Base-by-base conservation (phyloP, 257 asterid species). In the Solanum okadae region DNA sequence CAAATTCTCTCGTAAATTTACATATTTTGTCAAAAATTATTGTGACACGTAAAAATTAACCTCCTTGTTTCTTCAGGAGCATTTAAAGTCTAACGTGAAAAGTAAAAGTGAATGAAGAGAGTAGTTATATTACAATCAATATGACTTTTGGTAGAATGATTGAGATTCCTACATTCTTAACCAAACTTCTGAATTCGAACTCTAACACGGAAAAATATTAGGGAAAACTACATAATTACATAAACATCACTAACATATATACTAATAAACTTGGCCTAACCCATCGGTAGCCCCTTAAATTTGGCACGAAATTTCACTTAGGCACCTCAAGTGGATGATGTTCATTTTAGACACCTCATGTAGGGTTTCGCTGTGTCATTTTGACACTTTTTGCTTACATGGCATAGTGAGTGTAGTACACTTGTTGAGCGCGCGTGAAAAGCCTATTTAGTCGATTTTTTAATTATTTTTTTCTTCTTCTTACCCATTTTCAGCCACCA, bases 61-160 rank as follows among this genome's bases (percentile, higher is more conserved):
- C 29, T 63, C 8, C 3, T n/a, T 65, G 0, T 65, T 65, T 65
- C 9, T 65, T n/a, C 0, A 1, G 4, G 6, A 5, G 8, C 4
- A 5, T 11, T 23, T 65, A 11, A 65, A n/a, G 8, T n/a, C 31
- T 65, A 65, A 5, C 27, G 16, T 65, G 2, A 12, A 65, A 65
- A 65, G 2, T 10, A 65, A 11, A 65, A 65, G 16, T 65, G 18
- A n/a, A n/a, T 10, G 72, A n/a, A n/a, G 18, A 11, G 8, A 65
- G 8, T n/a, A 65, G 18, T 65, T n/a, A 1, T 65, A 10, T 5
- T 11, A 65, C 4, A 65, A 65, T 5, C 18, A 65, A 5, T 3
- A 0, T n/a, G 72, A 0, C 0, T 65, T 23, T 5, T n/a, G 8
- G 4, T 65, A n/a, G 18, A 5, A 65, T 65, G 1, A 4, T n/a